Base-by-base conservation (phyloP, 2,329 filamentous ascomycete species). In the Aureobasidium sp. region DNA sequence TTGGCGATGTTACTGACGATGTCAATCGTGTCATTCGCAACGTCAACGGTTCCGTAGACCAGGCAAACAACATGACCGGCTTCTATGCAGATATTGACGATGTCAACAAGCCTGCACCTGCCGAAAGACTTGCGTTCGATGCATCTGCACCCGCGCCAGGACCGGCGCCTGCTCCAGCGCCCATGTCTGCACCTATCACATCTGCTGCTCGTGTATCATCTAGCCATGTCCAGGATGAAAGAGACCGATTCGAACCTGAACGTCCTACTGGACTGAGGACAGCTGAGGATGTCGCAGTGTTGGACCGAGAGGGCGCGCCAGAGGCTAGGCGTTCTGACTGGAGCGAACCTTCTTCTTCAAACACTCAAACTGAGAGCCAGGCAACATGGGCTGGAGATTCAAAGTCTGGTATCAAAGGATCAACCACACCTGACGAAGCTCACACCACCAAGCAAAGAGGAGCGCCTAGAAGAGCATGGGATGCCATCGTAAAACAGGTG, bases 11-110 rank as follows among this genome's bases (percentile, higher is more conserved):
- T 7, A 51, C 62, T 4, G 77, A 75, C 63, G 71, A 75, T 5
- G 69, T 81, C 6, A 67, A 77, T n/a, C 75, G 75, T 32, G 74
- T 75, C 3, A 65, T 78, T 36, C 77, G 71, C 53, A 76, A 73
- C 57, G 72, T 73, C 37, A 62, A 64, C 51, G 60, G 58, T 4
- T 48, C 60, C 4, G 41, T 66, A 44, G 60, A 64, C 29, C 55
- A 61, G 25, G 64, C 63, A 21, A 65, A 66, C 44, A 59, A 49
- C 16, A 64, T 62, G 29, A 51, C 54, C 9, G 64, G 62, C 14
- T 65, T 65, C 32, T 57, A 48, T 10, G 59, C 36, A 34, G 48
- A 51, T 39, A 16, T 61, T 45, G 48, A 45, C n/a, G 54, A 47
- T 32, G 7, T 25, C 21, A 25, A 48, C 34, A 58, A 47, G 32